These are phyloP conservation scores for Penstemon newberryi DNA, from an alignment of 257 asterid genomes.

Conservation along the genomic window DNA sequence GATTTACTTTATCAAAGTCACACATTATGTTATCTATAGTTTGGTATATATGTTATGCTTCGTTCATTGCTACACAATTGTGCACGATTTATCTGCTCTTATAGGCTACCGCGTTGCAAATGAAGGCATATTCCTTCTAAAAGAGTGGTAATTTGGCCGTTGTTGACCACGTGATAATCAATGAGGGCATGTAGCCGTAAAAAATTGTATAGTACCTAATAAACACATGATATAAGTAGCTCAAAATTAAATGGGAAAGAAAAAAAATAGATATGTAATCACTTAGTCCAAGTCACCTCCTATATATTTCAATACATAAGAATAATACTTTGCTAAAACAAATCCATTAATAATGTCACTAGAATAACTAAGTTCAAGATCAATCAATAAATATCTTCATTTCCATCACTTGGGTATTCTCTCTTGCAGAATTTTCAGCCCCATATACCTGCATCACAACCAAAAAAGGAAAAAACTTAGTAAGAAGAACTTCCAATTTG, in stretches of 20 bases:
- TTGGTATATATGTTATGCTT: neutral
- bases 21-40: neutral
- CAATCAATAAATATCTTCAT: neutral
- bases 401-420: constrained; percentile 34
- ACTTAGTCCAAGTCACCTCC: too few species aligned
- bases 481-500: neutral
- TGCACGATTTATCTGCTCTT: too few species aligned
- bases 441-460: constrained; percentile 66
- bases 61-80: too few species aligned
- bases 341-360: neutral
- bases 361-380: neutral
- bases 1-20: neutral
- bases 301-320: neutral
- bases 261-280: too few species aligned
- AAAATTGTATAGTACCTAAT: too few species aligned
- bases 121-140: too few species aligned
- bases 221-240: too few species aligned
- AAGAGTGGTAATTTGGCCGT: too few species aligned
- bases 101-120: too few species aligned
- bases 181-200: too few species aligned
- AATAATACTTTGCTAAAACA: neutral
- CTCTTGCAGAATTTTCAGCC: constrained; percentile 50
- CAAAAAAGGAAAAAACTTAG: neutral
- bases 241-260: too few species aligned
- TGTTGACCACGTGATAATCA: too few species aligned